Evolutionary conservation across 1,139 yeast genomes (phyloP).

Genomic region (Blastobotrys raffinosifermentans): DNA sequence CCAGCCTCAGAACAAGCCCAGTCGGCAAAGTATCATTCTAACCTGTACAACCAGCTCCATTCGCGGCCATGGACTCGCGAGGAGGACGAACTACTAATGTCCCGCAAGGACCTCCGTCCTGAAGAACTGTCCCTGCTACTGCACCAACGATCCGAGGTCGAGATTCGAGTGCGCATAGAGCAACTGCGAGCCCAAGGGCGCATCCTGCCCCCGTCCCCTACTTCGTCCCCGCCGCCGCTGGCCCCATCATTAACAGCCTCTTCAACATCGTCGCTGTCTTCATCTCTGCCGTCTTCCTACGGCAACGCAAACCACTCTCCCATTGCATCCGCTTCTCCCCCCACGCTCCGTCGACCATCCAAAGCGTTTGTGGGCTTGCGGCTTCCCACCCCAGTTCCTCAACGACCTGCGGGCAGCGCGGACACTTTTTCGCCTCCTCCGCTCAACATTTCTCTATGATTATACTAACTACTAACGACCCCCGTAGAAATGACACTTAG

Average conservation of each 20-base stretch:
- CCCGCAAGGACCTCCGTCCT: slow-evolving; percentile 58
- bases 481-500: no score
- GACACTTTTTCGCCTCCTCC: not conserved
- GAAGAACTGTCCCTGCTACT: slow-evolving; percentile 70
- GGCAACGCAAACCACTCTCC: not conserved
- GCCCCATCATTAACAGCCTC: not conserved
- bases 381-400: slow-evolving; percentile 12
- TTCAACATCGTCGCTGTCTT: not conserved
- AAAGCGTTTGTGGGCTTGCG: slow-evolving; percentile 7
- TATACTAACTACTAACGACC: no score
- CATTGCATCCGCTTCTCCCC: not conserved
- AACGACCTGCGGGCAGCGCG: slow-evolving; percentile 3
- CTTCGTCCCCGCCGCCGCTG: slow-evolving; percentile 9
- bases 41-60: slow-evolving; percentile 6
- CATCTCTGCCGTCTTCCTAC: no score
- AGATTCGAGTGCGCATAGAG: slow-evolving; percentile 59
- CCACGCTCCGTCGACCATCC: not conserved
- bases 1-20: not conserved
- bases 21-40: not conserved
- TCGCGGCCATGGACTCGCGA: slow-evolving; percentile 44
- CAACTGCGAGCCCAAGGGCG: slow-evolving; percentile 31
- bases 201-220: slow-evolving; percentile 8
- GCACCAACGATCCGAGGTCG: slow-evolving; percentile 69
- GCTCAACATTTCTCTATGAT: not conserved
- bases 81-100: slow-evolving; percentile 63